These are phyloP conservation scores for Kwoniella sp. DNA, from an alignment of 768 basidiomycete genomes.

Conservation along the genomic window DNA sequence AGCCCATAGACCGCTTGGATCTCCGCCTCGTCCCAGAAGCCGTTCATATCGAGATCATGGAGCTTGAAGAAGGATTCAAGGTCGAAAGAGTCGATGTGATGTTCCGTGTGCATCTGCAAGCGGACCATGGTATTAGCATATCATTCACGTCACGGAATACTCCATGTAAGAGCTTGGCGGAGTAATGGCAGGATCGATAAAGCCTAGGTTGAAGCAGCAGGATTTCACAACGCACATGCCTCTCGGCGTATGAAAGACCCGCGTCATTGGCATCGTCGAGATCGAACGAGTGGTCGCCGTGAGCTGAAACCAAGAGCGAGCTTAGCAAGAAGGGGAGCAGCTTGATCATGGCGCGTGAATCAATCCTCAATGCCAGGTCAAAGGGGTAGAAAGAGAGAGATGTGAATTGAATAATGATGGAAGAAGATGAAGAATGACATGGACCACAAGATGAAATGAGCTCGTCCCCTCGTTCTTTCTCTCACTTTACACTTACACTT, in stretches of 20 bases:
- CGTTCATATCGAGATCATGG: constrained; percentile 88
- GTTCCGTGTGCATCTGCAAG: constrained; percentile 49
- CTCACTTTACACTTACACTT: not conserved
- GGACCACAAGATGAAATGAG: not conserved
- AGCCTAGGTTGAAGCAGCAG: too few relatives aligned
- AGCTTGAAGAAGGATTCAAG: constrained; percentile 92
- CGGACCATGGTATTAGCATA: too few relatives aligned
- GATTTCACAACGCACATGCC: constrained; percentile 83
- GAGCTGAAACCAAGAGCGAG: constrained; percentile 57
- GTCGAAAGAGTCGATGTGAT: constrained; percentile 62
- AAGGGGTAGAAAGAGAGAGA: not conserved
- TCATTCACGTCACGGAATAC: too few relatives aligned
- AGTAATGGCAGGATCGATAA: too few relatives aligned
- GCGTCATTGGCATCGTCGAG: constrained; percentile 65
- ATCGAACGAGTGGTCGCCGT: constrained; percentile 66
- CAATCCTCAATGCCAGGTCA: not conserved
- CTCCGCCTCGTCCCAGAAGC: constrained; percentile 78
- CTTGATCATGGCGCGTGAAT: constrained; percentile 18
- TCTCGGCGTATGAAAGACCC: constrained; percentile 73
- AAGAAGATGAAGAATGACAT: not conserved
- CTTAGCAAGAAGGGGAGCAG: constrained; percentile 11
- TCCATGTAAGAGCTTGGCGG: too few relatives aligned
- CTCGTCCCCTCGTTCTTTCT: not conserved
- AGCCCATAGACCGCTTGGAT: constrained; percentile 96
- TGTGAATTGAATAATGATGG: not conserved